Conservation (phyloP, 108 stramenopile species). For the Schizochytrium sp. region DNA sequence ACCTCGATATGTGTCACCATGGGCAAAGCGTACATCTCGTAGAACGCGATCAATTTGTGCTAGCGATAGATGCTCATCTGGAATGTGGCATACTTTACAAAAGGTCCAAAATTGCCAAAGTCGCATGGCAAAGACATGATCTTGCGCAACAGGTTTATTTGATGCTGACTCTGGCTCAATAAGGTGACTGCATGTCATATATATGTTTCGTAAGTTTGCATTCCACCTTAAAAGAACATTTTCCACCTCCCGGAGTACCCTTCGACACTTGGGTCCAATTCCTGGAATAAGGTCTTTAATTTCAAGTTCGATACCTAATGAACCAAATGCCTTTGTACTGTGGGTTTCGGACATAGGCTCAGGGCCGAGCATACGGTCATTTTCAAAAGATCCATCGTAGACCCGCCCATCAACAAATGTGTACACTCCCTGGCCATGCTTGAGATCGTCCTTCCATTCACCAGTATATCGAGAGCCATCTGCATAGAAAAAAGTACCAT, state of each 20-base stretch:
- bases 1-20: neutral
- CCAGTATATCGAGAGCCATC: conserved; percentile 54
- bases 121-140: conserved; percentile 13
- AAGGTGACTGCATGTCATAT: neutral
- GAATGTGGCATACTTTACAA: neutral
- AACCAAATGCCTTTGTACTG: neutral
- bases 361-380: neutral
- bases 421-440: conserved; percentile 43
- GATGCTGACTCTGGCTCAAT: neutral
- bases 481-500: conserved; percentile 61
- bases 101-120: conserved; percentile 41
- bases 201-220: neutral
- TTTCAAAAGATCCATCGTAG: neutral
- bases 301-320: neutral
- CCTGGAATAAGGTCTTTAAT: neutral
- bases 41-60: neutral
- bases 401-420: neutral
- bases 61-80: neutral
- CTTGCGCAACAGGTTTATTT: neutral
- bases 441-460: conserved; percentile 45
- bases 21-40: neutral
- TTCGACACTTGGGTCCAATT: neutral
- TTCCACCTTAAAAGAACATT: conserved; percentile 31
- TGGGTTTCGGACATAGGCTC: neutral
- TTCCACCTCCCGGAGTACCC: neutral